phyloP scores from a whole-genome alignment of 176 grass and related monocot genomes.

The Elaeis guineensis region DNA sequence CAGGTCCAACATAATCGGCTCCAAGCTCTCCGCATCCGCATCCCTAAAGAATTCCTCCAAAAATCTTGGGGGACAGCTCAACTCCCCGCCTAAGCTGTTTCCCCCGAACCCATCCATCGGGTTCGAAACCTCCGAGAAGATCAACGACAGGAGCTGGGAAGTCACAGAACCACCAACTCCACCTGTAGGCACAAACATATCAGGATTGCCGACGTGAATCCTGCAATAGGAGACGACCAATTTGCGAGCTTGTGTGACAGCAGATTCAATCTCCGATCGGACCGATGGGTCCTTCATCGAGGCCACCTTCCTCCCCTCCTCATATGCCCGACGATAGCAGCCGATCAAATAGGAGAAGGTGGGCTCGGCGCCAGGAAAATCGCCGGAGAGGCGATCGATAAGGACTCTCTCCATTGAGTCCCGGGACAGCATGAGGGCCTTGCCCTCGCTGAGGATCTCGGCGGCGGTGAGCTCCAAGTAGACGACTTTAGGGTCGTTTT shows the following conservation, averaged over 20 bases:
- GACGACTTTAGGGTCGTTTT: constrained; percentile 32
- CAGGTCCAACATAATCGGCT: constrained; percentile 45
- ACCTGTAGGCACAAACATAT: constrained; percentile 42
- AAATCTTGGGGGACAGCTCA: constrained; percentile 49
- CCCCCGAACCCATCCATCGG: constrained; percentile 39
- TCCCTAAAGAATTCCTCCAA: constrained; percentile 63
- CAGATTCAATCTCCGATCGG: constrained; percentile 35
- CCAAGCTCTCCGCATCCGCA: constrained; percentile 52
- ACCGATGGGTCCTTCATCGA: constrained; percentile 56
- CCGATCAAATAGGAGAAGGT: constrained; percentile 56
- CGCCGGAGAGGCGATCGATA: constrained; percentile 75
- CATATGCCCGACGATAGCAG: constrained; percentile 59
- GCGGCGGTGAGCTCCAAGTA: constrained; percentile 91
- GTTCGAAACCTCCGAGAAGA: constrained; percentile 56
- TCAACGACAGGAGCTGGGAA: constrained; percentile 48
- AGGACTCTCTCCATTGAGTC: constrained; percentile 64
- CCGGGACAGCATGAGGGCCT: constrained; percentile 45
- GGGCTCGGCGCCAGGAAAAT: constrained; percentile 20
- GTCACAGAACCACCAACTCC: constrained; percentile 30
- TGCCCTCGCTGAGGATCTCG: constrained; percentile 89
- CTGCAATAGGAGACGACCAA: constrained; percentile 68
- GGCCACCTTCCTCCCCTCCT: constrained; percentile 77
- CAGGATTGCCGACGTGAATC: constrained; percentile 66
- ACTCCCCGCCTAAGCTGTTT: constrained; percentile 29
- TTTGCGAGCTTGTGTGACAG: constrained; percentile 44